Evolutionary conservation across 2,329 filamentous ascomycete genomes (phyloP).

Genomic region (Plenodomus lindquistii): DNA sequence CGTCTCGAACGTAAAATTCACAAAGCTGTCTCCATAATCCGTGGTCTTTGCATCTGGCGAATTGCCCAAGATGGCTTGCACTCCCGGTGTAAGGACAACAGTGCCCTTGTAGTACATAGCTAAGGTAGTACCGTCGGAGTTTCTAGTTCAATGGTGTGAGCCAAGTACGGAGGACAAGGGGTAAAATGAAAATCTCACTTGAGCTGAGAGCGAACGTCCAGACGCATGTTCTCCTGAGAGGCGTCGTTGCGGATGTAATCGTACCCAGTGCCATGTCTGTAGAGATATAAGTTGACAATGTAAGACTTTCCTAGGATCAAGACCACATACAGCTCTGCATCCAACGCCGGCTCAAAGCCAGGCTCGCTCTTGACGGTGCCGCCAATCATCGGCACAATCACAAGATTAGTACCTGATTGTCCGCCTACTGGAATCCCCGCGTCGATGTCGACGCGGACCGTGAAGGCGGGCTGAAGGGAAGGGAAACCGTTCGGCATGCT

Average conservation of each 20-base stretch:
- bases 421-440: constrained; percentile 30
- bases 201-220: constrained; percentile 34
- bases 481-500: constrained; percentile 32
- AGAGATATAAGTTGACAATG: too few species aligned
- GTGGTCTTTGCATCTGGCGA: constrained; percentile 31
- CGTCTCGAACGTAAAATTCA: constrained; percentile 36
- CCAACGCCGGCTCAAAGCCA: constrained; percentile 32
- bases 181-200: constrained; percentile 16
- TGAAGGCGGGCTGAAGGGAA: constrained; percentile 35
- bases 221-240: constrained; percentile 27
- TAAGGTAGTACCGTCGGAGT: constrained; percentile 24
- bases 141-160: constrained; percentile 9
- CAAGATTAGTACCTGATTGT: constrained; percentile 25
- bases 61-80: constrained; percentile 27
- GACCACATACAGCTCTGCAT: constrained; percentile 27
- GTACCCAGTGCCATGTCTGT: constrained; percentile 35
- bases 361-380: constrained; percentile 37
- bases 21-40: constrained; percentile 35
- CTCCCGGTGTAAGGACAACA: constrained; percentile 26
- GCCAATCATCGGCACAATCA: constrained; percentile 35
- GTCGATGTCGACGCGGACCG: constrained; percentile 34
- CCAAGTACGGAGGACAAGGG: not conserved
- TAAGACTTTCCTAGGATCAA: not conserved
- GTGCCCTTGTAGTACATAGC: constrained; percentile 42
- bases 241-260: constrained; percentile 40